Percentiles rank a stretch among this genome's conserved stretches.
phyloP scores from a whole-genome alignment of 352 stramenopile genomes.

The Phytophthora pisi region DNA sequence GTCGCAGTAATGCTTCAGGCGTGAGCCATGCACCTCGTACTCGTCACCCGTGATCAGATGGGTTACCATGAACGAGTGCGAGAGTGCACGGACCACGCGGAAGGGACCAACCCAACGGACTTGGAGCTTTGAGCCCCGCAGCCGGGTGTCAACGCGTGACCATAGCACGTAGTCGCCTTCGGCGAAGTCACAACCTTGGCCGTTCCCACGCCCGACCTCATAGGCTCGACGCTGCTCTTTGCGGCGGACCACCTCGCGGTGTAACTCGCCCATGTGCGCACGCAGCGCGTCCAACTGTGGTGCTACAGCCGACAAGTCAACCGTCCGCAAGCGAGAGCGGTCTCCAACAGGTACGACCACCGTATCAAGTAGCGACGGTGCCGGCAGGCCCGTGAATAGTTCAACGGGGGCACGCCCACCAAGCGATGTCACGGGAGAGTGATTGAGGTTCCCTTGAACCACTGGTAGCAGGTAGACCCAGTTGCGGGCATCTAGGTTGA shows the following conservation, averaged over 20 bases:
- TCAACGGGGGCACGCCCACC: background rate
- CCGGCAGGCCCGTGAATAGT: background rate
- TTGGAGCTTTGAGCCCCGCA: background rate
- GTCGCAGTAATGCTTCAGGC: conserved; percentile 7
- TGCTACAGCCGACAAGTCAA: background rate
- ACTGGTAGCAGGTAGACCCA: background rate
- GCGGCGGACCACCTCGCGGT: background rate
- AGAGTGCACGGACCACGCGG: background rate
- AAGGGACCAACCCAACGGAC: background rate
- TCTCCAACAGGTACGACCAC: background rate
- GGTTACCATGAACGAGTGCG: conserved; percentile 5
- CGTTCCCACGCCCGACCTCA: background rate
- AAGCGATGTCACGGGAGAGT: background rate
- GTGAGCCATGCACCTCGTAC: conserved; percentile 4
- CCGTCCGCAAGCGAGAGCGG: background rate
- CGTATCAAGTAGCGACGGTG: background rate
- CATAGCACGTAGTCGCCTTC: background rate
- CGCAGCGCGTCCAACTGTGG: background rate
- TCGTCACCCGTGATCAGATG: conserved; percentile 1
- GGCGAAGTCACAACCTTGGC: background rate
- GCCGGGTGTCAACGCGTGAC: background rate
- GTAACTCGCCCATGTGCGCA: background rate
- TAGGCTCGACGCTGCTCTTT: background rate
- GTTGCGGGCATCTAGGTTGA: background rate
- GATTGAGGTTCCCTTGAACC: background rate